Percentiles rank a stretch among this genome's conserved stretches.
These are phyloP conservation scores for Trichoderma sp. DNA, from an alignment of 2,329 filamentous ascomycete genomes.

Conservation along the genomic window DNA sequence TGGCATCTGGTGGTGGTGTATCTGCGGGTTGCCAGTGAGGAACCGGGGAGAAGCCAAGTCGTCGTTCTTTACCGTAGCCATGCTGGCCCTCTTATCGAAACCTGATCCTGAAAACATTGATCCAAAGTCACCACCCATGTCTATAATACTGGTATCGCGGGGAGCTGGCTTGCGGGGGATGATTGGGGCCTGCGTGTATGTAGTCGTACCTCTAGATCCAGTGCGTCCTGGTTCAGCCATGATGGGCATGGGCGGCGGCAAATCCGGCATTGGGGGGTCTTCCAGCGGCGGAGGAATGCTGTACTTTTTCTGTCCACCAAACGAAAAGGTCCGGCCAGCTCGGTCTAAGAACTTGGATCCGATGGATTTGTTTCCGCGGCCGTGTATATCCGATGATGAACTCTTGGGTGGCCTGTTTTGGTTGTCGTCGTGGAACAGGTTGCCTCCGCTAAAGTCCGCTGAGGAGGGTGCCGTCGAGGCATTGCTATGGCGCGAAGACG, in stretches of 20 bases:
- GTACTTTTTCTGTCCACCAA: conserved; percentile 60
- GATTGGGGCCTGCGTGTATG: conserved; percentile 58
- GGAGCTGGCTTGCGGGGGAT: conserved; percentile 56
- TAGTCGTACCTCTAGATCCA: conserved; percentile 55
- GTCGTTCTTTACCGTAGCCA: conserved; percentile 52
- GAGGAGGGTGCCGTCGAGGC: conserved; percentile 65
- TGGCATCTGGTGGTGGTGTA: conserved; percentile 43
- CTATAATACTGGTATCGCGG: conserved; percentile 46
- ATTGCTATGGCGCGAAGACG: conserved; percentile 65
- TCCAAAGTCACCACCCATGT: conserved; percentile 62
- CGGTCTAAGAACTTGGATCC: conserved; percentile 57
- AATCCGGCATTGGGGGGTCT: conserved; percentile 39
- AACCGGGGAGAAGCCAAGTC: conserved; percentile 47
- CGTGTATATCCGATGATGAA: conserved; percentile 41
- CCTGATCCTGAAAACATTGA: conserved; percentile 57
- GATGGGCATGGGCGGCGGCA: conserved; percentile 46
- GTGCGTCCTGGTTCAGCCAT: conserved; percentile 39
- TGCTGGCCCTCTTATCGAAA: conserved; percentile 60
- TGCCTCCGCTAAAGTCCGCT: conserved; percentile 44
- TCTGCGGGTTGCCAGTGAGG: conserved; percentile 50
- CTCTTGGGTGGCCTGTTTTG: conserved; percentile 33
- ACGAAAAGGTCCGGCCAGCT: conserved; percentile 63
- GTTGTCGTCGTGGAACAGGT: conserved; percentile 37
- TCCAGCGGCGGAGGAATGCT: conserved; percentile 38
- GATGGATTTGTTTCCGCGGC: conserved; percentile 53